Base-by-base conservation (phyloP, 495 filamentous ascomycete genomes). In the Trichoderma erinaceum region DNA sequence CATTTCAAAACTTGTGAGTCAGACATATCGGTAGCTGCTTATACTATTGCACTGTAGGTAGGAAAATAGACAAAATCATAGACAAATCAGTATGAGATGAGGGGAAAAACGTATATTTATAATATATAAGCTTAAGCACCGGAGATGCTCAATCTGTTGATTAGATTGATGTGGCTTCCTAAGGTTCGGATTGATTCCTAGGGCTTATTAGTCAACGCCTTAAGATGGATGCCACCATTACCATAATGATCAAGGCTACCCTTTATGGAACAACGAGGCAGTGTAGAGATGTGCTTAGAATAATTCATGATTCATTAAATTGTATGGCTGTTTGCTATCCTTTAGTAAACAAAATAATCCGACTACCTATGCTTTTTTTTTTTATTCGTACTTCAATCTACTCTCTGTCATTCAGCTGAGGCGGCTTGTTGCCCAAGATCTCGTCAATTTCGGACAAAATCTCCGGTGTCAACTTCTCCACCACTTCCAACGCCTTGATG, bases 371-470 rank as follows among this genome's bases (percentile, higher is more conserved):
- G 8, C 38, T 35, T 35, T 35, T 44, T 35, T 44, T 12, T 12
- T 12, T 2, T 0, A 41, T 65, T 3, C 3, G 23, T n/a, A 23
- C 18, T 43, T 10, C n/a, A n/a, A n/a, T 52, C 65, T 66, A 79
- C 61, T 68, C 82, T 56, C 81, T 73, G 64, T 69, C 75, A 43
- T 71, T 64, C 25, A 84, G 69, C 18, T 70, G 72, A 35, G 74
- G 77, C 25, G 88, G 90, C 78, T 88, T 89, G 71, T 90, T 93
- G 8, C 75, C 79, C 44, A 92, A 73, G 29, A 86, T 80, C 41
- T 79, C 78, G 69, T 93, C 89, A 75, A 92, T 92, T 80, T 89
- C 83, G 46, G 83, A 81, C 79, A 92, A 75, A 27, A 92, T 78
- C 72, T 88, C 89, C 0, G 84, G 83, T 3, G 88, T 90, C 70